Evolutionary conservation across 805 yeast genomes (phyloP).

Genomic region (Ogataea paradorogensis): DNA sequence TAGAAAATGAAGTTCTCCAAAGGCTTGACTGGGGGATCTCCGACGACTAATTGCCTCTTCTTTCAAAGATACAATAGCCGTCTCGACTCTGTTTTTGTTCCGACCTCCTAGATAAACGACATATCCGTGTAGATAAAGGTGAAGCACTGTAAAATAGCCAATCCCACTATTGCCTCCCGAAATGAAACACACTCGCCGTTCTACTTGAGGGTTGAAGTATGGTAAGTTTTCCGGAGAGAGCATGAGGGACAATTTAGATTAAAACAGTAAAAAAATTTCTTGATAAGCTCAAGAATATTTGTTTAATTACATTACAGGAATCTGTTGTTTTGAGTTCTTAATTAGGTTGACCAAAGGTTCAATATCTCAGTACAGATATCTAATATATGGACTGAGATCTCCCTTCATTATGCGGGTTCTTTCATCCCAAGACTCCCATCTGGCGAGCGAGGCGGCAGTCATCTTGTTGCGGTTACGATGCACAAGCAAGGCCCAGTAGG

Average conservation of each 20-base stretch:
- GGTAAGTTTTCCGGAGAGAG: slow-evolving; percentile 52
- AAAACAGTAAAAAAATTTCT: background rate
- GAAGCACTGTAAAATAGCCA: slow-evolving; percentile 74
- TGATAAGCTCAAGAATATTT: background rate
- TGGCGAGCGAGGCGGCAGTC: slow-evolving; percentile 26
- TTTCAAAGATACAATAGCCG: slow-evolving; percentile 54
- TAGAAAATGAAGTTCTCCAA: slow-evolving; percentile 53
- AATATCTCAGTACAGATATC: slow-evolving; percentile 39
- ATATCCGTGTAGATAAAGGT: slow-evolving; percentile 76
- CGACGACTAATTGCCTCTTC: slow-evolving; percentile 47
- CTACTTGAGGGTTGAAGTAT: slow-evolving; percentile 52
- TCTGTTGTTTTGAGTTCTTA: too few species aligned
- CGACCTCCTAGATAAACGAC: slow-evolving; percentile 74
- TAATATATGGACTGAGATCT: slow-evolving; percentile 43
- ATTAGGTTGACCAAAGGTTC: too few species aligned
- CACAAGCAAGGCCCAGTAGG: slow-evolving; percentile 33
- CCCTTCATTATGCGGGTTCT: slow-evolving; percentile 34
- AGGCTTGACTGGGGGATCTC: slow-evolving; percentile 24
- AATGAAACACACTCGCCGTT: slow-evolving; percentile 64
- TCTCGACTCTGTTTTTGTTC: slow-evolving; percentile 50
- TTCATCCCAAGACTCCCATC: slow-evolving; percentile 28
- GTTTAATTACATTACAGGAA: too few species aligned
- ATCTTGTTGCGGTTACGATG: slow-evolving; percentile 37
- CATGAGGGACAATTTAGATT: background rate
- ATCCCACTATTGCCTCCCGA: slow-evolving; percentile 84